A percentile compares a stretch with the other conserved stretches of the same genome.
phyloP scores from a whole-genome alignment of 768 basidiomycete species.

The Candolleomyces aberdarensis region DNA sequence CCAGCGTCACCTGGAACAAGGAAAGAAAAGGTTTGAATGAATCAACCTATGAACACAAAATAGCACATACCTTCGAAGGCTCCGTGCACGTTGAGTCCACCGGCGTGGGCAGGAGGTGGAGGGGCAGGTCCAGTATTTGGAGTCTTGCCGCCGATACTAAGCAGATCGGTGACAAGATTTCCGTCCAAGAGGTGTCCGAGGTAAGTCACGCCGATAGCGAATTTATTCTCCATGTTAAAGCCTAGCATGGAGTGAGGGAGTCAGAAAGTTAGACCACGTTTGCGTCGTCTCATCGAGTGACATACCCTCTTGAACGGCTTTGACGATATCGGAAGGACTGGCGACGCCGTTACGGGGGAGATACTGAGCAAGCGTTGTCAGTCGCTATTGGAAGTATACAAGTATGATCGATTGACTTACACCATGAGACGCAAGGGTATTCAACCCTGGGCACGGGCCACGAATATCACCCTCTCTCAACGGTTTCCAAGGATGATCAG shows the following conservation, averaged over 20 bases:
- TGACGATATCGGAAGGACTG: conserved; percentile 11
- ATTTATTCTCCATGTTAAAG: conserved; percentile 14
- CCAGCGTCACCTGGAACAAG: no score
- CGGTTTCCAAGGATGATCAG: conserved; percentile 15
- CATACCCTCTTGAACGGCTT: conserved; percentile 14
- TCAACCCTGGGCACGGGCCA: conserved; percentile 11
- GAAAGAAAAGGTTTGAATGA: no score
- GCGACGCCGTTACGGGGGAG: conserved; percentile 14
- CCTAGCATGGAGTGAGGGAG: background rate
- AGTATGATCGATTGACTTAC: background rate
- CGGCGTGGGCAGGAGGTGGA: no score
- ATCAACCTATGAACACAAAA: no score
- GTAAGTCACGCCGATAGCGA: conserved; percentile 13
- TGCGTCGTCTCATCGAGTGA: no score
- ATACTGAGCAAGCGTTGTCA: background rate
- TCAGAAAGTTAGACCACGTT: background rate
- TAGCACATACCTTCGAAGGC: no score
- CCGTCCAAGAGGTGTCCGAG: conserved; percentile 15
- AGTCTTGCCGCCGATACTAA: conserved; percentile 18
- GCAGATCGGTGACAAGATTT: conserved; percentile 14
- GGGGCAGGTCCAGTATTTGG: conserved; percentile 16
- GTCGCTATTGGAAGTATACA: background rate
- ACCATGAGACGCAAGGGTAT: conserved; percentile 18
- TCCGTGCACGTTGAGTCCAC: no score
- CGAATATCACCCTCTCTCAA: conserved; percentile 3